Percentiles rank a stretch among this genome's conserved stretches.
These are phyloP conservation scores for Torulaspora microellipsoides DNA, from an alignment of 805 yeast species.

Conservation along the genomic window DNA sequence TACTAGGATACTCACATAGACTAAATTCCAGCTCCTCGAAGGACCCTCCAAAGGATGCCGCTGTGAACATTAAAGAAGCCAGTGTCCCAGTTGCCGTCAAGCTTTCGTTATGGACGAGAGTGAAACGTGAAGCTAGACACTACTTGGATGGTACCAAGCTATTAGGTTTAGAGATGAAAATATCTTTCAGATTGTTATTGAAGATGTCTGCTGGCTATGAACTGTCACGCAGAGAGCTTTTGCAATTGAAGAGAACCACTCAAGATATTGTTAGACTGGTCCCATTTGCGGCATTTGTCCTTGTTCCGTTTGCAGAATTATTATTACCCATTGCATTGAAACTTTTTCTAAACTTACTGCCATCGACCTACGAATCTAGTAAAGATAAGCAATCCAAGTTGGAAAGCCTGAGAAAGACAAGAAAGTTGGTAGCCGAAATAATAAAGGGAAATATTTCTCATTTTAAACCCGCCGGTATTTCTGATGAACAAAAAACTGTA, in stretches of 20 bases:
- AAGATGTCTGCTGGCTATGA: slow-evolving; percentile 89
- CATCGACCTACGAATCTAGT: slow-evolving; percentile 81
- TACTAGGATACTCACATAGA: background rate
- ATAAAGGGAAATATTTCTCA: slow-evolving; percentile 59
- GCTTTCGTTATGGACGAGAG: slow-evolving; percentile 66
- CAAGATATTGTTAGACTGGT: slow-evolving; percentile 81
- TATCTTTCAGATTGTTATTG: slow-evolving; percentile 72
- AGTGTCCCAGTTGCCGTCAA: slow-evolving; percentile 2
- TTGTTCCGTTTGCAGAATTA: slow-evolving; percentile 92
- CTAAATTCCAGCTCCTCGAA: slow-evolving; percentile 3
- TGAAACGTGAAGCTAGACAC: slow-evolving; percentile 85
- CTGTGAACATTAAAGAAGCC: background rate
- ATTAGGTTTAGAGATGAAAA: slow-evolving; percentile 81
- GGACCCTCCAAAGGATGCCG: background rate
- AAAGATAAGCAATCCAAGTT: slow-evolving; percentile 56
- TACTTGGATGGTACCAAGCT: slow-evolving; percentile 96
- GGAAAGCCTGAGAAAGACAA: slow-evolving; percentile 53
- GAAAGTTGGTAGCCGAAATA: slow-evolving; percentile 57
- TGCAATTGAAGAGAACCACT: slow-evolving; percentile 83
- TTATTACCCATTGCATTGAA: slow-evolving; percentile 84
- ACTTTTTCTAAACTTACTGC: slow-evolving; percentile 89
- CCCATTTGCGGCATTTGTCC: slow-evolving; percentile 85
- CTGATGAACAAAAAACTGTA: slow-evolving; percentile 67
- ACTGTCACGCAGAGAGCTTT: slow-evolving; percentile 80
- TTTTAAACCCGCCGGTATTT: slow-evolving; percentile 60